Evolutionary conservation across 2,329 filamentous ascomycete species (phyloP).

Genomic region (Juglanconis juglandina): DNA sequence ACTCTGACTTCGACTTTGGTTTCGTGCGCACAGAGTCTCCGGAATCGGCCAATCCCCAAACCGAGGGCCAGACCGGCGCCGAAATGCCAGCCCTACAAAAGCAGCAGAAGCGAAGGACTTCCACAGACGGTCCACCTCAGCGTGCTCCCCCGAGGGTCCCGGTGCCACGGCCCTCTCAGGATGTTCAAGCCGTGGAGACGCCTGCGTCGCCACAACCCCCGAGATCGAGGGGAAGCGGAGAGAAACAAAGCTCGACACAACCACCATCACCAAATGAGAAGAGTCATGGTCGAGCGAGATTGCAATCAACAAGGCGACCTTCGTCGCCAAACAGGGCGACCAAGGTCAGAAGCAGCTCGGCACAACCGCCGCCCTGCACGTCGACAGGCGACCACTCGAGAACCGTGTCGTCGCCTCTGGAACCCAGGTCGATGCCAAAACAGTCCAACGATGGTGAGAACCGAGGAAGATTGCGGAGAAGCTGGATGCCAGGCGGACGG

Average conservation of each 20-base stretch:
- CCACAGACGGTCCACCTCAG: slow-evolving; percentile 1
- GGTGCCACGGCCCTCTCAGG: slow-evolving; percentile 1
- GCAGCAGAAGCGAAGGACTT: slow-evolving; percentile 6
- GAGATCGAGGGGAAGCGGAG: background rate
- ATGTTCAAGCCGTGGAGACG: background rate
- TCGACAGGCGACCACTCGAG: slow-evolving; percentile 28
- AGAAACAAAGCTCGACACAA: slow-evolving; percentile 4
- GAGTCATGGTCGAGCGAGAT: slow-evolving; percentile 20
- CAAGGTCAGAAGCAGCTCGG: slow-evolving; percentile 46
- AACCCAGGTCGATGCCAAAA: slow-evolving; percentile 31
- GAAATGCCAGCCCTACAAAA: slow-evolving; percentile 16
- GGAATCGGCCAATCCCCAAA: slow-evolving; percentile 3
- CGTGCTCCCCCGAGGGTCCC: background rate
- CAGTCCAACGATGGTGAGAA: slow-evolving; percentile 32
- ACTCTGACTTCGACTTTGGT: slow-evolving; percentile 14
- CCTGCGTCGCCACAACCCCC: slow-evolving; percentile 6
- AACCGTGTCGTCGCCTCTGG: slow-evolving; percentile 26
- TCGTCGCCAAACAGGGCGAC: slow-evolving; percentile 30
- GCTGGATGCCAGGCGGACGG: slow-evolving; percentile 51
- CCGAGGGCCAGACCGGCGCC: background rate
- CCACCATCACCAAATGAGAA: slow-evolving; percentile 16
- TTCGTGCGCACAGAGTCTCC: slow-evolving; percentile 15
- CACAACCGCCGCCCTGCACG: slow-evolving; percentile 37
- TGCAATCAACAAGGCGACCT: slow-evolving; percentile 20
- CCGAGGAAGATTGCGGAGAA: slow-evolving; percentile 46